Conservation (phyloP, 1,284 basidiomycete genomes). For the Laetiporus sulphureus region DNA sequence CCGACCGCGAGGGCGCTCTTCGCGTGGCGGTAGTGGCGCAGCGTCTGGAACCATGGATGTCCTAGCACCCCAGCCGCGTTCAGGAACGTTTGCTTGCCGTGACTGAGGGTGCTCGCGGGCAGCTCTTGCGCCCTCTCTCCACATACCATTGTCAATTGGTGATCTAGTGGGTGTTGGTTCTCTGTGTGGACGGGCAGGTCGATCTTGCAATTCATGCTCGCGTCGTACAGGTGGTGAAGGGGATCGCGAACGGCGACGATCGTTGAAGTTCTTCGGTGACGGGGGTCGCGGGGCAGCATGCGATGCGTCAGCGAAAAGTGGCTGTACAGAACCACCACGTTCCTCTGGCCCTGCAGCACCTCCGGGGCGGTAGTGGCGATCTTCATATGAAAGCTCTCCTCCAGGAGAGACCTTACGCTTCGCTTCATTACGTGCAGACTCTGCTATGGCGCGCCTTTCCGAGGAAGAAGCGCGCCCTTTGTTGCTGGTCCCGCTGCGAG, state of each 20-base stretch:
- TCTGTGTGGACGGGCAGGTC: conserved; percentile 13
- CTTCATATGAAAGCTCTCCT: conserved; percentile 39
- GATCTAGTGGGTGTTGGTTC: conserved; percentile 14
- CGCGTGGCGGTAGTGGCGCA: conserved; percentile 16
- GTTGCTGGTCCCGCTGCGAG: conserved; percentile 8
- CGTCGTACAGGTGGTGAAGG: conserved; percentile 19
- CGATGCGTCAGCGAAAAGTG: conserved; percentile 6
- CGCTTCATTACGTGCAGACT: conserved; percentile 8
- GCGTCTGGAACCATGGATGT: conserved; percentile 9
- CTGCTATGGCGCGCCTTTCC: conserved; percentile 8
- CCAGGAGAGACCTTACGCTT: conserved; percentile 18
- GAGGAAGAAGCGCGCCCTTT: conserved; percentile 6
- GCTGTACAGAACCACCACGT: conserved; percentile 9
- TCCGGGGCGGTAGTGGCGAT: conserved; percentile 59
- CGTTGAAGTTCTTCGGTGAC: conserved; percentile 10
- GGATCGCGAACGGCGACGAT: conserved; percentile 16
- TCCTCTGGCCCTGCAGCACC: conserved; percentile 11
- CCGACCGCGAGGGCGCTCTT: conserved; percentile 17
- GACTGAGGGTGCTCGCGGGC: conserved; percentile 9
- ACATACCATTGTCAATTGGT: conserved; percentile 10
- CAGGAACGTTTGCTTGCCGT: conserved; percentile 9
- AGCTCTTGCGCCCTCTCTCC: conserved; percentile 12
- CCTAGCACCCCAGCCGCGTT: conserved; percentile 16
- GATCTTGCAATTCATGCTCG: conserved; percentile 6
- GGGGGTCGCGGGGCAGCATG: conserved; percentile 11